Evolutionary conservation across 352 stramenopile genomes (phyloP).

Genomic region (Halophytophthora polymorphica): DNA sequence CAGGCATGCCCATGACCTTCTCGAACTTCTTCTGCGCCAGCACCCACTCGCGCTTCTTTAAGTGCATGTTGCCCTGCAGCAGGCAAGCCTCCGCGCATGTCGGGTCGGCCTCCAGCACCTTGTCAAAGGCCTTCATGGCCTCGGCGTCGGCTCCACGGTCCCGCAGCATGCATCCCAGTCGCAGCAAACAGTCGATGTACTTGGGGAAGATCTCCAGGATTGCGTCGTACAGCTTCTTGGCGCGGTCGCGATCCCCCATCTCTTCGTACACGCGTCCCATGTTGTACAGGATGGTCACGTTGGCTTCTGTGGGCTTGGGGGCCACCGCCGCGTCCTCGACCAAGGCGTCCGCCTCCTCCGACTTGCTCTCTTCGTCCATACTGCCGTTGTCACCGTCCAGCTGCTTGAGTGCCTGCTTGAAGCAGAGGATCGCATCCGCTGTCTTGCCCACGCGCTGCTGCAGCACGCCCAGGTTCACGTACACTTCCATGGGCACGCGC

Average conservation of each 20-base stretch:
- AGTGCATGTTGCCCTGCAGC: conserved; percentile 95
- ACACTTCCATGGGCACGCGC: conserved; percentile 77
- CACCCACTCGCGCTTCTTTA: conserved; percentile 94
- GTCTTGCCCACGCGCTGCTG: conserved; percentile 87
- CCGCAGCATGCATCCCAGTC: conserved; percentile 92
- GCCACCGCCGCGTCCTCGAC: conserved; percentile 28
- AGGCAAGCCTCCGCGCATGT: conserved; percentile 91
- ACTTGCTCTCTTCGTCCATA: conserved; percentile 36
- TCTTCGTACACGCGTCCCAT: conserved; percentile 94
- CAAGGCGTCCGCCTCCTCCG: conserved; percentile 33
- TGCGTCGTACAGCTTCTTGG: conserved; percentile 91
- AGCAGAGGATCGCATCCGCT: conserved; percentile 89
- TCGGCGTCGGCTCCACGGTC: conserved; percentile 92
- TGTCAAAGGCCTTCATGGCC: conserved; percentile 90
- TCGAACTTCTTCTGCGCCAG: conserved; percentile 93
- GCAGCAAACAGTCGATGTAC: conserved; percentile 94
- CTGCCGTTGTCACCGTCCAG: conserved; percentile 33
- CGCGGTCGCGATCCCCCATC: conserved; percentile 86
- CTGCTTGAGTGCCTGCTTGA: conserved; percentile 76
- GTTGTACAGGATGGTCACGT: conserved; percentile 96
- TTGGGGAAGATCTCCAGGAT: conserved; percentile 92
- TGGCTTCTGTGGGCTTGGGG: conserved; percentile 62
- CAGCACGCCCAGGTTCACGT: conserved; percentile 80
- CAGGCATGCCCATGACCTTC: conserved; percentile 93
- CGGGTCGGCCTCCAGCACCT: conserved; percentile 89